Evolutionary conservation across 2,329 filamentous ascomycete species (phyloP), one percentile per base, ranked within the genome.

Genomic region (Dactylellina drechsleri): DNA sequence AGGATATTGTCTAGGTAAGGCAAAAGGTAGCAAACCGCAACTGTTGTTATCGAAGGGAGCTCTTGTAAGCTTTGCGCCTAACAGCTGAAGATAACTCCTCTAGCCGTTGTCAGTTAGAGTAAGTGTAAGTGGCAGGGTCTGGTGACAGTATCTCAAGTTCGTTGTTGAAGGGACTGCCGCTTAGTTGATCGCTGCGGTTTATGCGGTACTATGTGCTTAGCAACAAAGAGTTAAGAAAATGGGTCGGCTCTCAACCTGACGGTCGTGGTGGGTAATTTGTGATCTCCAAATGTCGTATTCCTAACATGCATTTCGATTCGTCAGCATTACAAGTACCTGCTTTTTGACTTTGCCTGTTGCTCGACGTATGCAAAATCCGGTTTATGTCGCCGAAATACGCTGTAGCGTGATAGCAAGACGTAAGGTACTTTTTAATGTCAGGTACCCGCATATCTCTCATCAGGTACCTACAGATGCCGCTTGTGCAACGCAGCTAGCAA

Each of bases 341-440:
- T 75, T 75, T 36, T 54, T 64, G 65, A 65, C 52, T 50, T 52
- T 50, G 50, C 28, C 59, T 76, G 31, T 28, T 59, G 36, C 8
- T 43, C 26, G 58, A 79, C 79, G 61, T 62, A 56, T 80, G 78
- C 49, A 80, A 80, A 20, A 79, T 77, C 28, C 79, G 79, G 66
- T 79, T 78, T 23, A 79, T 62, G 40, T 57, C 76, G 77, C 79
- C 79, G 20, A 67, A 62, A 41, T 36, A 36, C 76, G 52, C 49
- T 41, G 26, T 78, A 64, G 58, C 64, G 70, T 80, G 79, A 64
- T 81, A 81, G n/a, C 79, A 71, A 61, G 79, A 80, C n/a, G 81
- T 77, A 59, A 78, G 59, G 43, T 77, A 60, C 50, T 77, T 76
- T 56, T 68, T 50, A 56, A 75, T 75, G 71, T 66, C 71, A 75